Percentiles rank a stretch among this genome's conserved stretches.
Conservation (phyloP, 257 asterid genomes). For the Haberlea rhodopensis region DNA sequence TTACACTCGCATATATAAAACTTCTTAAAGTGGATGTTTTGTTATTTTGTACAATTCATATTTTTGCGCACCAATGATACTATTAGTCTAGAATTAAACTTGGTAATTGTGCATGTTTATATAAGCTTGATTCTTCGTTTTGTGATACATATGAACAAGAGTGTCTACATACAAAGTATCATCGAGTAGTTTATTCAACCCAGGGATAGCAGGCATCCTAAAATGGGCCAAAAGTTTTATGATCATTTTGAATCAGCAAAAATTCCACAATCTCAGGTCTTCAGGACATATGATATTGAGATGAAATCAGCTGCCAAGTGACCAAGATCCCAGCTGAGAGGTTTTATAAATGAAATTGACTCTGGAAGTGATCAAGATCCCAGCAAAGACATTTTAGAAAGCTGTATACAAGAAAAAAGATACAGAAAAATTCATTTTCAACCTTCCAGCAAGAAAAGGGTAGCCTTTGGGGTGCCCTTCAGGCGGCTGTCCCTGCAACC, state of each 20-base stretch:
- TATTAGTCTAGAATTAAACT: too few relatives aligned
- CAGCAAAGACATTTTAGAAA: neutral
- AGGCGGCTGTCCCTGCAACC: constrained; percentile 96
- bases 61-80: too few relatives aligned
- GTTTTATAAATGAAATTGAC: neutral
- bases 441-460: constrained; percentile 95
- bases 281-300: constrained; percentile 15
- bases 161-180: too few relatives aligned
- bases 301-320: neutral
- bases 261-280: constrained; percentile 8
- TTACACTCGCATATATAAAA: too few relatives aligned
- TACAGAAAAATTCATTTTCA: constrained; percentile 7
- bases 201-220: constrained; percentile 13
- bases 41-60: too few relatives aligned
- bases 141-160: too few relatives aligned
- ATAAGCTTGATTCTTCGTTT: too few relatives aligned
- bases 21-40: too few relatives aligned
- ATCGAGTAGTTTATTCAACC: neutral
- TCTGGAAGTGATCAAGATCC: constrained; percentile 5
- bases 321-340: too few relatives aligned
- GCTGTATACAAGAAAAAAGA: constrained; percentile 2
- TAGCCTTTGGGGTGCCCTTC: constrained; percentile 81
- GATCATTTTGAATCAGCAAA: constrained; percentile 4
- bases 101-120: too few relatives aligned
- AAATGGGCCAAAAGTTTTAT: neutral